Evolutionary conservation across 306 rosid species (phyloP).

Genomic region (Prunus padus): DNA sequence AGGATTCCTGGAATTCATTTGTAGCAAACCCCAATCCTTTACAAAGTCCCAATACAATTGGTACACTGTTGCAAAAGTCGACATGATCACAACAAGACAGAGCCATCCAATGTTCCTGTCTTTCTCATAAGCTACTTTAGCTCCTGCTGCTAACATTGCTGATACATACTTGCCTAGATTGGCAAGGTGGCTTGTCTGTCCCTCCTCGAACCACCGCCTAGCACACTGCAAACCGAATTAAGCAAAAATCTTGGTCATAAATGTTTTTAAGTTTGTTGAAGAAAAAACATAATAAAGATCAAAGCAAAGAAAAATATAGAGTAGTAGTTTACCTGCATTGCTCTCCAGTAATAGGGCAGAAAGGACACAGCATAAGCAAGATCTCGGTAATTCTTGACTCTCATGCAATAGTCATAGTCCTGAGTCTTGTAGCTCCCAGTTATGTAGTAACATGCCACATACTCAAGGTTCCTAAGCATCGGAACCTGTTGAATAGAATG

Average conservation of each 20-base stretch:
- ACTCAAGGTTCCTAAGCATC: conserved; percentile 85
- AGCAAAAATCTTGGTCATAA: not conserved
- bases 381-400: conserved; percentile 64
- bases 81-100: conserved; percentile 80
- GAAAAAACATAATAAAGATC: not conserved
- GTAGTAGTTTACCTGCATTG: conserved; percentile 75
- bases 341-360: conserved; percentile 97
- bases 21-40: conserved; percentile 98
- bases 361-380: conserved; percentile 92
- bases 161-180: conserved; percentile 96
- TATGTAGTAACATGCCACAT: conserved; percentile 85
- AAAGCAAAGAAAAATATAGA: not conserved
- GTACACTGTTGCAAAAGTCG: conserved; percentile 87
- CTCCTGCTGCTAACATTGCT: conserved; percentile 98
- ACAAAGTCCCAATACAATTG: conserved; percentile 99
- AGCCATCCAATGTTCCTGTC: conserved; percentile 74
- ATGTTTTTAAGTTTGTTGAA: not conserved
- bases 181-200: conserved; percentile 77
- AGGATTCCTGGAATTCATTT: conserved; percentile 88
- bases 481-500: conserved; percentile 55
- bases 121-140: conserved; percentile 92
- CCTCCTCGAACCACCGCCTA: conserved; percentile 96
- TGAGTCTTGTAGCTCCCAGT: conserved; percentile 96
- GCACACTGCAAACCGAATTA: conserved; percentile 63
- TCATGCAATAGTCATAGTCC: conserved; percentile 86